A percentile compares a stretch with the other conserved stretches of the same genome.
phyloP scores from a whole-genome alignment of 164 flowering plant species.

The Sextonia rubra region DNA sequence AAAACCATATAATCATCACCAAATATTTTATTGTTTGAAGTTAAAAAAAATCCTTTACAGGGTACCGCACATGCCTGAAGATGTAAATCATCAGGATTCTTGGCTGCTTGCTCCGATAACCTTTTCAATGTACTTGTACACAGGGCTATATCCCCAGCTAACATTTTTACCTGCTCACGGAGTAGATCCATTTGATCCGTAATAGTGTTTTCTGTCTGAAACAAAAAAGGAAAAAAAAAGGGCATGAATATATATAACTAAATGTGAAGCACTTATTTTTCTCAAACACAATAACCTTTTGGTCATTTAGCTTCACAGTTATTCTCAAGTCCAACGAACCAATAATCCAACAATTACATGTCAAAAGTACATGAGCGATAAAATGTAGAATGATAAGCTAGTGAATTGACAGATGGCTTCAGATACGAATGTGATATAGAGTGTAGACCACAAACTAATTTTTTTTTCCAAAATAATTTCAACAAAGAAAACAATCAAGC shows the following conservation, averaged over 20 bases:
- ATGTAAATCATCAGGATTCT: constrained; percentile 50
- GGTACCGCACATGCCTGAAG: constrained; percentile 32
- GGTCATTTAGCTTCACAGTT: no score
- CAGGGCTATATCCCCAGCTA: constrained; percentile 84
- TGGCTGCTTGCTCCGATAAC: constrained; percentile 61
- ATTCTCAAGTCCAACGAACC: no score
- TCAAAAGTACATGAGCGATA: no score
- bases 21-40: background rate
- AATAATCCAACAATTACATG: no score
- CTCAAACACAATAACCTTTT: no score
- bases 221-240: background rate
- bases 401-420: no score
- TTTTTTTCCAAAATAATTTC: no score
- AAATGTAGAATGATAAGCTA: no score
- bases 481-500: no score
- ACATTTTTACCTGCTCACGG: constrained; percentile 71
- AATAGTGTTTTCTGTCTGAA: constrained; percentile 65
- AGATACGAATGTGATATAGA: no score
- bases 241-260: background rate
- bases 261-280: no score
- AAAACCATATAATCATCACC: constrained; percentile 20
- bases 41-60: background rate
- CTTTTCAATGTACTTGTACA: constrained; percentile 72
- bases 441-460: no score
- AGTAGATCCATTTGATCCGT: constrained; percentile 85